These are phyloP conservation scores for Globisporangium spinosum DNA, from an alignment of 352 stramenopile genomes.

Conservation along the genomic window DNA sequence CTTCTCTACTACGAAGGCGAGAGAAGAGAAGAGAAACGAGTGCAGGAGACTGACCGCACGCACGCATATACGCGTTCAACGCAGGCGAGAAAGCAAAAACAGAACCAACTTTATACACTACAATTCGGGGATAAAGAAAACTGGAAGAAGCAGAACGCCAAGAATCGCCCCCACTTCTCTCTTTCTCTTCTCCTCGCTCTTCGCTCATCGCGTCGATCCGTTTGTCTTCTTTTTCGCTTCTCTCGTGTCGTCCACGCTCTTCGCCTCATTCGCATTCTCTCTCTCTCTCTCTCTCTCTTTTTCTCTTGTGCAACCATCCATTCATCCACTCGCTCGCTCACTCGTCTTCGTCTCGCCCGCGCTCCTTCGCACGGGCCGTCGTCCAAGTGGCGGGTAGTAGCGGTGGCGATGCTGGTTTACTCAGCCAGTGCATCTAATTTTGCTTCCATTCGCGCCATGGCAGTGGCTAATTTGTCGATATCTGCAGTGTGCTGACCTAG, in stretches of 20 bases:
- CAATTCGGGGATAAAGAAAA: slow-evolving; percentile 29
- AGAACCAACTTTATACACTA: slow-evolving; percentile 32
- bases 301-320: neutral
- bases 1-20: neutral
- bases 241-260: neutral
- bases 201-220: slow-evolving; percentile 6
- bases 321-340: neutral
- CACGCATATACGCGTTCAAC: neutral
- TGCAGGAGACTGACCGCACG: neutral
- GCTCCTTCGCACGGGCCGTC: neutral
- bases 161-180: slow-evolving; percentile 5
- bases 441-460: slow-evolving; percentile 87
- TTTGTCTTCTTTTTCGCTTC: neutral
- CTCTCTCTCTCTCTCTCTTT: neutral
- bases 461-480: slow-evolving; percentile 83
- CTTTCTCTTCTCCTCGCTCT: neutral
- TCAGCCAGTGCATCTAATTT: slow-evolving; percentile 85
- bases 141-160: slow-evolving; percentile 12
- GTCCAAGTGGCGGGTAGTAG: too few species aligned
- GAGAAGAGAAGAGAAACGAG: neutral
- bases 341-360: neutral
- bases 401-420: slow-evolving; percentile 26
- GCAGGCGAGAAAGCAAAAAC: slow-evolving; percentile 1
- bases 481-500: slow-evolving; percentile 87
- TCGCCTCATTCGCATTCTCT: neutral